phyloP scores from a whole-genome alignment of 805 yeast genomes.

The Ogataea sp. region DNA sequence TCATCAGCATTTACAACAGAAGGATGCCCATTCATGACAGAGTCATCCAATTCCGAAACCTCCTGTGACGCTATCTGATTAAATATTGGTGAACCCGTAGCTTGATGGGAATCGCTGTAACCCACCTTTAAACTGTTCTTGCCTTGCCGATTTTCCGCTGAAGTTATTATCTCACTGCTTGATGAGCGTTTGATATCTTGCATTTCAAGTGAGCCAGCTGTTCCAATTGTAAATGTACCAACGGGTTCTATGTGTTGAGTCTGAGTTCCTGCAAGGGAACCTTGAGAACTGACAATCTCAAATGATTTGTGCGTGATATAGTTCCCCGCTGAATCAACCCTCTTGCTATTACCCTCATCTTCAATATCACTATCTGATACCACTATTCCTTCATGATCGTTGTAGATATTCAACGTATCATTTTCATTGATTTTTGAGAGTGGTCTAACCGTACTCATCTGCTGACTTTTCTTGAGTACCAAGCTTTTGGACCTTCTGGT shows the following conservation, averaged over 20 bases:
- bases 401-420: neutral
- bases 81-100: too few species aligned
- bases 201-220: neutral
- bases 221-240: neutral
- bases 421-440: neutral
- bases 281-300: slow-evolving; percentile 12
- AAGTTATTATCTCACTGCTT: neutral
- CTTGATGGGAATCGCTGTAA: too few species aligned
- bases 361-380: slow-evolving; percentile 4
- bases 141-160: too few species aligned
- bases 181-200: neutral
- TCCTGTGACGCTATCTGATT: too few species aligned
- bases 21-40: too few species aligned
- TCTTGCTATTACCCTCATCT: slow-evolving; percentile 8
- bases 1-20: neutral
- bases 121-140: too few species aligned
- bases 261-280: slow-evolving; percentile 5
- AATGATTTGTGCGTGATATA: neutral
- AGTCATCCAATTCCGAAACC: neutral
- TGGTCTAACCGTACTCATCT: too few species aligned
- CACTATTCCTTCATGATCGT: slow-evolving; percentile 3
- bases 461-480: too few species aligned
- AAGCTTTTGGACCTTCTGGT: too few species aligned
- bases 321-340: neutral
- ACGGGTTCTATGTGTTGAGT: slow-evolving; percentile 1